Percentiles rank a stretch among this genome's conserved stretches.
Evolutionary conservation across 2,329 filamentous ascomycete species (phyloP).

Genomic region (Penicillium sp.): DNA sequence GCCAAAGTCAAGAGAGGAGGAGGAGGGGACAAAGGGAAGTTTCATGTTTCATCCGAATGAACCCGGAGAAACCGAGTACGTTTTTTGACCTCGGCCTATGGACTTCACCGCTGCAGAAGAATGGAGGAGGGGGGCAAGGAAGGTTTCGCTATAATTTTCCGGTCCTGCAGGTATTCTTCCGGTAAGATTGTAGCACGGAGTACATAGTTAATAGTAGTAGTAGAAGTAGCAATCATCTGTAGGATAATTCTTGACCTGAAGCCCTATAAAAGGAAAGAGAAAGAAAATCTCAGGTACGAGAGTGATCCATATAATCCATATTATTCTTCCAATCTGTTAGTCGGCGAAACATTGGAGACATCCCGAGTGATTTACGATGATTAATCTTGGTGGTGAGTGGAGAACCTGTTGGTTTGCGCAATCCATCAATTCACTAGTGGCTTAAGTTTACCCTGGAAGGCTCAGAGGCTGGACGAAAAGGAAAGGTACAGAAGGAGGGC

Average conservation of each 20-base stretch:
- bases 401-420: neutral
- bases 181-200: neutral
- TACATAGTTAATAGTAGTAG: neutral
- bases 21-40: neutral
- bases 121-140: neutral
- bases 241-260: neutral
- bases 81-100: neutral
- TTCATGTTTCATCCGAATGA: slow-evolving; percentile 3
- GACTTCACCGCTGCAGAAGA: slow-evolving; percentile 6
- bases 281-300: neutral
- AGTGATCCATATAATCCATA: too few species aligned
- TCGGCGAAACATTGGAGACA: neutral
- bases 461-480: neutral
- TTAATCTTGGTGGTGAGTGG: neutral
- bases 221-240: too few species aligned
- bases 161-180: slow-evolving; percentile 8
- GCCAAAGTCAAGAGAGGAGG: too few species aligned
- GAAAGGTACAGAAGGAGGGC: slow-evolving; percentile 1
- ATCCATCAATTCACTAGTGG: neutral
- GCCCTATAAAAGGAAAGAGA: neutral
- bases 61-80: neutral
- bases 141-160: slow-evolving; percentile 1
- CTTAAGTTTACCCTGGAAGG: neutral
- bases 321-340: neutral
- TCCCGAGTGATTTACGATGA: neutral